These are phyloP conservation scores for Fraxinus baroniana DNA, from an alignment of 305 asterid genomes.

Conservation along the genomic window DNA sequence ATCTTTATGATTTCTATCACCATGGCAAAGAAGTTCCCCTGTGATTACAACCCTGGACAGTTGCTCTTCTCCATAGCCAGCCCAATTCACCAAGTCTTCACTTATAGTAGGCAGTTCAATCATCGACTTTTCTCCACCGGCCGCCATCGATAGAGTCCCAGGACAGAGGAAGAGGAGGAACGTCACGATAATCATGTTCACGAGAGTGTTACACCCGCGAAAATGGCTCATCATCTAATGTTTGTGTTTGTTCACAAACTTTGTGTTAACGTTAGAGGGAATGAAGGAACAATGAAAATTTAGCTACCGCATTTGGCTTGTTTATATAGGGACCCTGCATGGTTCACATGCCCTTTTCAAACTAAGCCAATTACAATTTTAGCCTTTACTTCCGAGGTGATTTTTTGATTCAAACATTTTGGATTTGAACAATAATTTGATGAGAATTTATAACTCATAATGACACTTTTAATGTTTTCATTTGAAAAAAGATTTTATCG, in stretches of 20 bases:
- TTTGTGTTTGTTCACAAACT: conserved; percentile 13
- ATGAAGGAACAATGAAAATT: conserved; percentile 37
- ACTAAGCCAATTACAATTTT: neutral
- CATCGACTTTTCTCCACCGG: neutral
- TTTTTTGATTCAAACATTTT: neutral
- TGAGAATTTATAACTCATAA: neutral
- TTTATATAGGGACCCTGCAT: conserved; percentile 4
- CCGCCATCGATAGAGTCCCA: neutral
- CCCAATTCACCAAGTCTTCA: conserved; percentile 1
- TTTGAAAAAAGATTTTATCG: neutral
- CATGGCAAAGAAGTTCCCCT: conserved; percentile 5
- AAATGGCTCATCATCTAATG: neutral
- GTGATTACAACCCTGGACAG: conserved; percentile 3
- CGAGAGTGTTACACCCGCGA: neutral
- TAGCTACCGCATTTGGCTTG: conserved; percentile 30
- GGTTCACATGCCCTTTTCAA: conserved; percentile 28
- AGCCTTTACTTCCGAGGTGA: neutral
- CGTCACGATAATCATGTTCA: neutral
- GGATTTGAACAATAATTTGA: neutral
- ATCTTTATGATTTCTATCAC: neutral
- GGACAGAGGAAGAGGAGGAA: neutral
- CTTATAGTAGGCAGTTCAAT: neutral
- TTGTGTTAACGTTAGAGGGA: conserved; percentile 31
- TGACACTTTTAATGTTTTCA: neutral
- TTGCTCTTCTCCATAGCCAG: conserved; percentile 17